Evolutionary conservation across 2,329 filamentous ascomycete species (phyloP).

Genomic region (Paraconiothyrium brasiliense): DNA sequence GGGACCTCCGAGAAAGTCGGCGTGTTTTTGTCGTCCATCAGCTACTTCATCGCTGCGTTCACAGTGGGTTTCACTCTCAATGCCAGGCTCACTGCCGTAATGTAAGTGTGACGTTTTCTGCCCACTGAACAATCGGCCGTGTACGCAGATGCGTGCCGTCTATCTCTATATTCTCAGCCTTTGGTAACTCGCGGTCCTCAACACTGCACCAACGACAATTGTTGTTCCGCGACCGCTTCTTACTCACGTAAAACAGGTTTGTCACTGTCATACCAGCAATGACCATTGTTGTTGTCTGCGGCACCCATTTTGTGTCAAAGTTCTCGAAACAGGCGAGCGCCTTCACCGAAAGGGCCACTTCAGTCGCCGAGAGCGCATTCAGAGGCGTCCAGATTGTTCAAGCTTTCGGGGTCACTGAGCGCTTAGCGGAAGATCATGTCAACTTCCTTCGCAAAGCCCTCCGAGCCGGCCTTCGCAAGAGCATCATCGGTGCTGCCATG

Average conservation of each 20-base stretch:
- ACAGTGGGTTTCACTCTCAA: constrained; percentile 57
- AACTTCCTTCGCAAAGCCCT: constrained; percentile 46
- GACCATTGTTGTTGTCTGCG: constrained; percentile 53
- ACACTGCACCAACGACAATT: neutral
- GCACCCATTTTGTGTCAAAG: constrained; percentile 54
- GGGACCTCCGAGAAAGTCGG: constrained; percentile 59
- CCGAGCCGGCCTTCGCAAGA: constrained; percentile 52
- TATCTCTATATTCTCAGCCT: neutral
- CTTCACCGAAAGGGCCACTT: constrained; percentile 54
- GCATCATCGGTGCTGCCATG: constrained; percentile 52
- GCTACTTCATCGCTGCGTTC: constrained; percentile 58
- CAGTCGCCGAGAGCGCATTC: constrained; percentile 57
- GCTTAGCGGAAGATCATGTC: constrained; percentile 51
- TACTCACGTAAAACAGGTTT: constrained; percentile 34
- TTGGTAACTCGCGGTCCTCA: neutral
- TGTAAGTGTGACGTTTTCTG: constrained; percentile 33
- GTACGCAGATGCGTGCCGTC: neutral
- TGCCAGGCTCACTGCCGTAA: constrained; percentile 53
- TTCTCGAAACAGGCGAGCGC: constrained; percentile 50
- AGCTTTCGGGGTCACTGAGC: constrained; percentile 56
- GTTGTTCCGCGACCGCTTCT: too few relatives aligned
- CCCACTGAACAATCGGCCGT: neutral
- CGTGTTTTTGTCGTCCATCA: constrained; percentile 57
- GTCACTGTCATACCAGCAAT: constrained; percentile 61
- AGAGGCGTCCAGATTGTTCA: constrained; percentile 59